phyloP scores from a whole-genome alignment of 2,329 filamentous ascomycete genomes.

The Ceratocystiopsis sp. region DNA sequence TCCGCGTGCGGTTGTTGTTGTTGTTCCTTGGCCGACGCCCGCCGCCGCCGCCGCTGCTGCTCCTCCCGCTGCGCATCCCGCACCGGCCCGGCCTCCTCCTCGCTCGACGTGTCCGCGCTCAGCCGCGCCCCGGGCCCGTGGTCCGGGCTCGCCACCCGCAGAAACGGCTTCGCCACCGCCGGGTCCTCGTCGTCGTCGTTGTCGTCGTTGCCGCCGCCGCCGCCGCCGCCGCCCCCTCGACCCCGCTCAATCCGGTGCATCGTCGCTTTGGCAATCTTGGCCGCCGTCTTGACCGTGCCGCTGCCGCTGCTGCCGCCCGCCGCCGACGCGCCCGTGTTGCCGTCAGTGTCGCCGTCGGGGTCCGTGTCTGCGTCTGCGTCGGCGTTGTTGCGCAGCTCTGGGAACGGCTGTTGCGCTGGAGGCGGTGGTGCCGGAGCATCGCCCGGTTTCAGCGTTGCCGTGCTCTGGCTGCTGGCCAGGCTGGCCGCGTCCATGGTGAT shows the following conservation, averaged over 20 bases:
- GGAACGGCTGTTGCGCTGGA: conserved; percentile 16
- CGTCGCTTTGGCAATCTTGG: conserved; percentile 2
- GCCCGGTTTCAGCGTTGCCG: conserved; percentile 3
- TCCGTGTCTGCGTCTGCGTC: conserved; percentile 19
- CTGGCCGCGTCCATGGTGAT: conserved; percentile 5
- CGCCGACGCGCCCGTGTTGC: neutral
- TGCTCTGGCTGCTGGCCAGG: conserved; percentile 8
- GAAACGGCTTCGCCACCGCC: conserved; percentile 38
- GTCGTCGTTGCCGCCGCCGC: conserved; percentile 14
- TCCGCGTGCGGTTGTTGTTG: too few species aligned
- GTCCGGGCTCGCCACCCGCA: conserved; percentile 36
- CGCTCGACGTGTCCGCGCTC: conserved; percentile 2
- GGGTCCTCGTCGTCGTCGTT: conserved; percentile 42
- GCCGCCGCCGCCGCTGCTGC: conserved; percentile 18
- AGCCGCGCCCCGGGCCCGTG: conserved; percentile 11
- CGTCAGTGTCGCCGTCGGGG: conserved; percentile 7
- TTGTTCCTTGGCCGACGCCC: conserved; percentile 10
- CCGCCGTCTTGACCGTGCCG: neutral
- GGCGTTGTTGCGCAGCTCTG: conserved; percentile 24
- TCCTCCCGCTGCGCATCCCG: conserved; percentile 9
- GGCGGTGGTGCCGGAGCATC: conserved; percentile 11
- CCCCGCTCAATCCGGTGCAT: neutral
- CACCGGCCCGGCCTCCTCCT: conserved; percentile 11
- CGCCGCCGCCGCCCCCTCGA: neutral
- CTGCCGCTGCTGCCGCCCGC: conserved; percentile 1